Evolutionary conservation across 495 filamentous ascomycete species (phyloP), one percentile per base, ranked within the genome.

Genomic region (Ramalina intermedia): DNA sequence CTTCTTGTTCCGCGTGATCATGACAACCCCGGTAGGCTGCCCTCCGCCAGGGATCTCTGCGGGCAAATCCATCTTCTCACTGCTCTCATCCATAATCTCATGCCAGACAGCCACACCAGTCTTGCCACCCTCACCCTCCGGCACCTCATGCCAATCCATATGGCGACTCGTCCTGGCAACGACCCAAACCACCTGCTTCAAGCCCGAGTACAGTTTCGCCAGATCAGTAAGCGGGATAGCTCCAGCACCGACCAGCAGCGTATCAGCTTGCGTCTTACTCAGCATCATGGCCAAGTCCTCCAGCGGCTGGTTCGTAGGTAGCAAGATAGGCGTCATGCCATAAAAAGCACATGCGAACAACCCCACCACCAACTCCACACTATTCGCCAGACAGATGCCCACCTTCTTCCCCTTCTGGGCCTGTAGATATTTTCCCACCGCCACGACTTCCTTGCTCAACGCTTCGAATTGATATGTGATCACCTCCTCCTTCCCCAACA

Each of bases 371-470:
- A 93, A 78, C 64, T 96, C 91, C 58, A 94, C 71, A 41, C 87
- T 93, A 68, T 99, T 96, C 3, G 88, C 87, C 23, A 96, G 76
- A 63, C 91, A 93, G 53, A 99, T 74, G 21, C 87, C 91, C 23
- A 96, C 84, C 33, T 77, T 80, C 60, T 80, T 81, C n/a, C 73
- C 82, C 14, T 78, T 76, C 50, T 82, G 72, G 11, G 64, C 57
- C 51, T 80, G 72, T 39, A 96, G 66, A 53, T 88, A 73, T 52
- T 78, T 70, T 50, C 91, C 91, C 50, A 96, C 79, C 8, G 93
- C 74, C 63, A 84, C 85, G 59, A 96, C 94, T 63, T 94, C 82
- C 49, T 80, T 79, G 0, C 82, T 90, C 17, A 96, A 63, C 43
- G 85, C 78, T 37, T 74, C 70, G 50, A 89, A 64, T 42, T 76